Evolutionary conservation across 2,329 filamentous ascomycete species (phyloP).

Genomic region (Alternaria dauci): DNA sequence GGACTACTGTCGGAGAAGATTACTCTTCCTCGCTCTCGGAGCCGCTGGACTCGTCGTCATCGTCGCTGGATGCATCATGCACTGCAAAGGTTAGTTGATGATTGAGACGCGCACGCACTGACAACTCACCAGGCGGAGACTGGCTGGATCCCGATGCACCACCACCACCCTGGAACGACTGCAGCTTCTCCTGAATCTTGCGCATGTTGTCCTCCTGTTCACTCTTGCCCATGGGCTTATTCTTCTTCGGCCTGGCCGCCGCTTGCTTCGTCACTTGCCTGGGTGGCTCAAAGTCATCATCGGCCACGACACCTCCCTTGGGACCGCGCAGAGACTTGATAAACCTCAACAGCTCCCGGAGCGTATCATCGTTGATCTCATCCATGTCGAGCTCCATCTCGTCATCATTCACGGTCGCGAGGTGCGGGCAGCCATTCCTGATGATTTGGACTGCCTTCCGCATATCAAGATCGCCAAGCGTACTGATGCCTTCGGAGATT

Average conservation of each 20-base stretch:
- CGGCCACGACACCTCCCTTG: constrained; percentile 48
- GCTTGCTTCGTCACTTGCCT: constrained; percentile 47
- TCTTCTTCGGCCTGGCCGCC: constrained; percentile 70
- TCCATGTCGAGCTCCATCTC: constrained; percentile 73
- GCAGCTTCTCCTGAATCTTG: constrained; percentile 67
- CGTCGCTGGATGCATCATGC: constrained; percentile 60
- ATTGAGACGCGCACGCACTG: constrained; percentile 16
- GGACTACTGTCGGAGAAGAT: constrained; percentile 6
- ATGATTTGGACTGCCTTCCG: constrained; percentile 87
- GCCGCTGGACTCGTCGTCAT: constrained; percentile 56
- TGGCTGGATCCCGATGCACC: constrained; percentile 57
- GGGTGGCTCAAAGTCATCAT: constrained; percentile 61
- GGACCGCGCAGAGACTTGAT: constrained; percentile 56
- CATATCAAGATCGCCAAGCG: constrained; percentile 80
- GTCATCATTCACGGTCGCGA: constrained; percentile 64
- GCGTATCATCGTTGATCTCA: constrained; percentile 62
- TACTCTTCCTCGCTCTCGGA: constrained; percentile 62
- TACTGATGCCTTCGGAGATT: constrained; percentile 85
- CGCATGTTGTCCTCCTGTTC: constrained; percentile 75
- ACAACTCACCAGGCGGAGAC: constrained; percentile 51
- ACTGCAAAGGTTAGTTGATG: constrained; percentile 35
- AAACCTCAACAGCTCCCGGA: constrained; percentile 65
- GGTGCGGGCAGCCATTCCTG: constrained; percentile 78
- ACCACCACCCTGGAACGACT: constrained; percentile 49
- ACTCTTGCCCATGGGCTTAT: constrained; percentile 78